Evolutionary conservation across 345 rosid species (phyloP).

Genomic region (Brassica napus): Da-Ae NC_063437.1:18311001-18311500

Average conservation of each 20-base stretch:
- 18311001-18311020: neutral
- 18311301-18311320: constrained; percentile 61
- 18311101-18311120: constrained; percentile 49
- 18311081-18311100: constrained; percentile 42
- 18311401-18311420: constrained; percentile 41
- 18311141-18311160: constrained; percentile 34
- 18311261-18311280: constrained; percentile 87
- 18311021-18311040: constrained; percentile 41
- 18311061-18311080: neutral
- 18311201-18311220: constrained; percentile 11
- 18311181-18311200: neutral
- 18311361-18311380: constrained; percentile 46
- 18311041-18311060: constrained; percentile 6
- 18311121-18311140: constrained; percentile 35
- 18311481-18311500: constrained; percentile 33
- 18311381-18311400: neutral
- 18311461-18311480: constrained; percentile 9
- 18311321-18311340: constrained; percentile 28
- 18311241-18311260: constrained; percentile 54
- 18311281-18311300: constrained; percentile 65
- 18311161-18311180: constrained; percentile 13
- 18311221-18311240: neutral
- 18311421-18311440: constrained; percentile 40
- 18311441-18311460: constrained; percentile 32
- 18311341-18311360: constrained; percentile 22